Evolutionary conservation across 495 filamentous ascomycete species (phyloP), one percentile per base, ranked within the genome.

Genomic region (Cetradonia linearis): DNA sequence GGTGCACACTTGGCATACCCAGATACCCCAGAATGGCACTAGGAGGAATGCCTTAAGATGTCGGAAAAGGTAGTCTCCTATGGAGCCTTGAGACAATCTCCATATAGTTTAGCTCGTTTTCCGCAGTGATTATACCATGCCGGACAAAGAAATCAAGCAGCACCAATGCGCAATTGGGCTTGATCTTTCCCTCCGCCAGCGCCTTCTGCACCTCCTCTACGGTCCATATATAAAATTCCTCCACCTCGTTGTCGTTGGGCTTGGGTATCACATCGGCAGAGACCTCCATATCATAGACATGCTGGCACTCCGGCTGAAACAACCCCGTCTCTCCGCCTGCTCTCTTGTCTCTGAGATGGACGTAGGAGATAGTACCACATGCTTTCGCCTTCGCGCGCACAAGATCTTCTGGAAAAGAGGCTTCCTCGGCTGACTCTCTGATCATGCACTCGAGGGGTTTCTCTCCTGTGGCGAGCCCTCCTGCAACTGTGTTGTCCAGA

Each of bases 401-500:
- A 6, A 93, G 69, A 0, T 76, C 70, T 60, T 84, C 87, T 0
- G 89, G 82, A 6, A 99, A 73, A n/a, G 82, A 86, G 0, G 93
- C 93, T 68, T 99, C 93, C 71, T 99, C 93, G 61, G 82, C 83
- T 0, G 85, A 82, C 71, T 99, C 93, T 55, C 94, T 84, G 9
- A 96, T 76, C 40, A 96, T 73, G 72, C 85, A 88, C 64, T 91
- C 88, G 56, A 88, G 83, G 2, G 83, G 82, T 18, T 74, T 76
- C 69, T 96, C 90, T 25, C 84, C 83, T 0, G 88, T 86, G 64
- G 85, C 81, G 67, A 97, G 85, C 0, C 93, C 93, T 5, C 93
- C 93, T 0, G 91, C 93, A 6, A 95, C 94, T 2, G 88, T 87
- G 68, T 99, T 99, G 70, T 99, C 93, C 53, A 97, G 73, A 83